Conservation (phyloP, 1,284 basidiomycete genomes). For the Puccinia triticina region DNA sequence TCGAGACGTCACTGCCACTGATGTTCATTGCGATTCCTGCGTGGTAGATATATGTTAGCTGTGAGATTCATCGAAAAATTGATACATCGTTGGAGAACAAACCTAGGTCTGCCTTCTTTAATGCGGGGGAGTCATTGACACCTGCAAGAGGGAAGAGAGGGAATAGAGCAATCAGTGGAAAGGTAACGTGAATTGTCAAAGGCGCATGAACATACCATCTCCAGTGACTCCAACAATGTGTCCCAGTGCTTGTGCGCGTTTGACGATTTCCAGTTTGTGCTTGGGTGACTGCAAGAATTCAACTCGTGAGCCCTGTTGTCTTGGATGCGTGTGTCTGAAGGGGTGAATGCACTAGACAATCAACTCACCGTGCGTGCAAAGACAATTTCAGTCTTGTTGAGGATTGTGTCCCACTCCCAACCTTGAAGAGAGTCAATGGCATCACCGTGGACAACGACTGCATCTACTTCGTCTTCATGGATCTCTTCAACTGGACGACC, state of each 20-base stretch:
- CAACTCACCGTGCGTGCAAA: constrained; percentile 66
- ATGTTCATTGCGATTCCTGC: constrained; percentile 73
- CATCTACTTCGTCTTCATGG: constrained; percentile 70
- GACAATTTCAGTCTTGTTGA: constrained; percentile 70
- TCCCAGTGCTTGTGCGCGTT: constrained; percentile 71
- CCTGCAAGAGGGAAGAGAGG: constrained; percentile 64
- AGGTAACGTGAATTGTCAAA: not conserved
- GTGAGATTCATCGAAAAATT: not conserved
- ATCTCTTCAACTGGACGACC: constrained; percentile 67
- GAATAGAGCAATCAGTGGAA: not conserved
- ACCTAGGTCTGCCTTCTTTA: constrained; percentile 70
- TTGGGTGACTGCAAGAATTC: constrained; percentile 64
- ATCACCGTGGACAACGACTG: constrained; percentile 71
- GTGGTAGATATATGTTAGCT: not conserved
- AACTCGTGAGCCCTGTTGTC: not conserved
- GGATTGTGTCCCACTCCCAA: constrained; percentile 66
- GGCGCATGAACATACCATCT: constrained; percentile 17
- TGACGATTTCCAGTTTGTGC: constrained; percentile 73
- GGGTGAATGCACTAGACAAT: not conserved
- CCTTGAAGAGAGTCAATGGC: constrained; percentile 63
- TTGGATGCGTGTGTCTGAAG: no score
- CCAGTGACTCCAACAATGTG: constrained; percentile 72
- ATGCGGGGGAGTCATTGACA: constrained; percentile 72
- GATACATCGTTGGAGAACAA: not conserved
- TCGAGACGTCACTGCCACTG: constrained; percentile 72